Base-by-base conservation (phyloP, 371 early-diverging fungal species). In the Cokeromyces recurvatus region DNA sequence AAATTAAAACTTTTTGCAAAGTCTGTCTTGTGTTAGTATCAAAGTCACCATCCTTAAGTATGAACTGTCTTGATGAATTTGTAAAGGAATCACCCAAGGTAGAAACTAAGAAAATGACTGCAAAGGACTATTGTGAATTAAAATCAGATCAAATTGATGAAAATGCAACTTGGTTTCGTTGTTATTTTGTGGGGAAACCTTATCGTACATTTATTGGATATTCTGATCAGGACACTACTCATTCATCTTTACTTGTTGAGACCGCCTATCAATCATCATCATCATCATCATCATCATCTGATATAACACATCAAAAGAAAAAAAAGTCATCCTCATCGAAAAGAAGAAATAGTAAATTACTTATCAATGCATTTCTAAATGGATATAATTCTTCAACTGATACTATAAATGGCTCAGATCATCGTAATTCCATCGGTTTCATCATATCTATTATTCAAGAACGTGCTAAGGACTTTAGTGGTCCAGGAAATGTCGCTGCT, bases 371-470 rank as follows among this genome's bases (percentile, higher is more conserved):
- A 25, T 29, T 47, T 47, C 17, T n/a, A n/a, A 15, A 19, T 14
- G 19, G 27, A 7, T 31, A 20, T 16, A 16, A 20, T 19, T 29
- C 29, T 31, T 31, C 43, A 5, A 23, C 7, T 12, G 1, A 9
- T 14, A 24, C 23, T 27, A 32, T 0, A 20, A 42, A 42, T 31
- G 16, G 16, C 20, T n/a, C 14, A 27, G 12, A 19, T 10, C 43
- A 32, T 17, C 8, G 41, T n/a, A 41, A 25, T 15, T 50, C 43
- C 8, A 11, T 38, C 36, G 59, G 55, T 15, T 5, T 4, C 14
- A 62, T 66, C n/a, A 62, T 70, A 14, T 66, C 72, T 20, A 59
- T 68, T 7, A 62, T 72, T n/a, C 59, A 55, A 24, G 71, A 70
- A 37, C 55, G 62, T 16, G 53, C 59, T 17, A 63, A 52, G 35